A percentile compares a stretch with the other conserved stretches of the same genome.
These are phyloP conservation scores for Rhazya stricta DNA, from an alignment of 257 asterid species.

Conservation along the genomic window DNA sequence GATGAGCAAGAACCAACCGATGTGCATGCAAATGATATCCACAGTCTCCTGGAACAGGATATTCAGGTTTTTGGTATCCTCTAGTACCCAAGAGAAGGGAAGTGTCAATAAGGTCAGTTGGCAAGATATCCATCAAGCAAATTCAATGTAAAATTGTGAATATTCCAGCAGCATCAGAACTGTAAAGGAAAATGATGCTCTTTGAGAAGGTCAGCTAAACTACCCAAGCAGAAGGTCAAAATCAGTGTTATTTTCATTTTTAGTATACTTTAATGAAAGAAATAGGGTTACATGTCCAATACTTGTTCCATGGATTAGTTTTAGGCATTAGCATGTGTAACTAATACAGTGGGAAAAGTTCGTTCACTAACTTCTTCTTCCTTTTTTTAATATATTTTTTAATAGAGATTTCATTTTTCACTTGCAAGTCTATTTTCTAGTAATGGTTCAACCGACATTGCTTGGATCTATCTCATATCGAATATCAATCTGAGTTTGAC, in stretches of 20 bases:
- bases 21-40: constrained; percentile 97
- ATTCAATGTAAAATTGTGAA: not conserved
- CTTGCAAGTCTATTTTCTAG: not conserved
- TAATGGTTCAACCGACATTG: not conserved
- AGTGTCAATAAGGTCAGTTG: not conserved
- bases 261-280: not conserved
- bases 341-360: not conserved
- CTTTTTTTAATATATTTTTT: not conserved
- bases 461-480: not conserved
- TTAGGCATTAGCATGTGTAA: not conserved
- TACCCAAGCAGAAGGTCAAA: not conserved
- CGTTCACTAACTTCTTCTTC: not conserved
- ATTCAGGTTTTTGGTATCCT: constrained; percentile 75
- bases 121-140: not conserved
- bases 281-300: not conserved
- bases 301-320: not conserved
- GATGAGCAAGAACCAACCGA: constrained; percentile 58
- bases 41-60: constrained; percentile 97
- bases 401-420: not conserved
- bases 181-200: not conserved
- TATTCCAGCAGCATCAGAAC: not conserved
- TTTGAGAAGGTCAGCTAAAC: not conserved
- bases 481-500: not conserved
- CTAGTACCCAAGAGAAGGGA: constrained; percentile 33
- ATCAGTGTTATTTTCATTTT: no score